A percentile compares a stretch with the other conserved stretches of the same genome.
Conservation (phyloP, 805 yeast genomes). For the Candida tammaniensis region DNA sequence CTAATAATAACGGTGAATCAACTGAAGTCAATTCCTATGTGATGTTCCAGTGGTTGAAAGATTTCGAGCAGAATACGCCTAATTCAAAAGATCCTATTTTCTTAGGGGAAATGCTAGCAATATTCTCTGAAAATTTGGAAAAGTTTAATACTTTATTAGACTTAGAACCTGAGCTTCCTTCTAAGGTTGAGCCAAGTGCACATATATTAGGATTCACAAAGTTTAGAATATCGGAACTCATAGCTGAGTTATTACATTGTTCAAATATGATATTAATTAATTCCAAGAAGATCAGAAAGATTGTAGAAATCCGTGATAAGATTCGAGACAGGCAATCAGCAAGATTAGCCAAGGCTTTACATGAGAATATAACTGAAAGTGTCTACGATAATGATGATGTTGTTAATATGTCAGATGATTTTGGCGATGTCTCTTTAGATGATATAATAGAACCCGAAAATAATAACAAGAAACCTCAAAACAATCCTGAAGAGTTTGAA, state of each 20-base stretch:
- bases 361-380: slow-evolving; percentile 20
- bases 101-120: slow-evolving; percentile 76
- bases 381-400: slow-evolving; percentile 4
- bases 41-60: slow-evolving; percentile 44
- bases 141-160: slow-evolving; percentile 63
- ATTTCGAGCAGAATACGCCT: slow-evolving; percentile 84
- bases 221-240: slow-evolving; percentile 84
- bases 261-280: slow-evolving; percentile 94
- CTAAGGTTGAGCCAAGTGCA: slow-evolving; percentile 10
- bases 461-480: slow-evolving; percentile 5
- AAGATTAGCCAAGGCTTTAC: slow-evolving; percentile 44
- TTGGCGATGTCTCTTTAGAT: slow-evolving; percentile 37
- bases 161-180: slow-evolving; percentile 24
- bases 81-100: slow-evolving; percentile 89
- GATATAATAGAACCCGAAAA: slow-evolving; percentile 19
- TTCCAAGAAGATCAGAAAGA: slow-evolving; percentile 66
- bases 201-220: slow-evolving; percentile 83
- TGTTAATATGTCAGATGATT: slow-evolving; percentile 32
- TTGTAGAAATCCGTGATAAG: slow-evolving; percentile 66
- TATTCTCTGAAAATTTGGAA: slow-evolving; percentile 74
- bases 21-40: slow-evolving; percentile 40
- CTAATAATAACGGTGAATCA: slow-evolving; percentile 24
- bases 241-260: slow-evolving; percentile 94
- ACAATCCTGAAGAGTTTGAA: slow-evolving; percentile 19
- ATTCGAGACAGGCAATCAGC: slow-evolving; percentile 46